Percentiles rank a stretch among this genome's conserved stretches.
Conservation (phyloP, 225 moss, liverwort and hornwort genomes). For the Neckera pumila region DNA sequence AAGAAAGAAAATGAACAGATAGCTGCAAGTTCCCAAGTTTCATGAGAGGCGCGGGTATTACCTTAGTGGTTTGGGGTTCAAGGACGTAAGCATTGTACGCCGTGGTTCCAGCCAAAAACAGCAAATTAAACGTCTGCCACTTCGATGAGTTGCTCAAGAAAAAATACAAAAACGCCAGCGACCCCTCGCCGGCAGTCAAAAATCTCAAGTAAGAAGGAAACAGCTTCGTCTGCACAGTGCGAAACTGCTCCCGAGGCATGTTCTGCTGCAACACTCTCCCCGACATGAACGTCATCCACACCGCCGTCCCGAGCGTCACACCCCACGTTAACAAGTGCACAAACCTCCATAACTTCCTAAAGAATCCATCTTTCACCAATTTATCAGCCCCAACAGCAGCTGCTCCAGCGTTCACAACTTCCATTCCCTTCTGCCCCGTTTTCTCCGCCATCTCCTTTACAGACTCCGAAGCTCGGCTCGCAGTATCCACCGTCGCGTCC, state of each 20-base stretch:
- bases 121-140: constrained; percentile 40
- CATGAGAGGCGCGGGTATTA: neutral
- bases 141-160: constrained; percentile 15
- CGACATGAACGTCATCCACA: constrained; percentile 87
- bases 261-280: constrained; percentile 39
- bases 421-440: neutral
- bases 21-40: neutral
- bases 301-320: constrained; percentile 37
- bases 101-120: constrained; percentile 19
- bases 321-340: constrained; percentile 49
- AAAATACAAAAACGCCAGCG: constrained; percentile 28
- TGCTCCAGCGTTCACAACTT: neutral
- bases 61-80: constrained; percentile 78
- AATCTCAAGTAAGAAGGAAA: constrained; percentile 56
- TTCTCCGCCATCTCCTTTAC: neutral
- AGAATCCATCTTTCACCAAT: constrained; percentile 13
- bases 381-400: constrained; percentile 9
- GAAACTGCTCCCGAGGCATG: constrained; percentile 60
- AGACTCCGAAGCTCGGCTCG: neutral
- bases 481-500: constrained; percentile 8
- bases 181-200: constrained; percentile 22
- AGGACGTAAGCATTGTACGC: constrained; percentile 55
- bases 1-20: too few species aligned
- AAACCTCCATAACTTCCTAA: constrained; percentile 25
- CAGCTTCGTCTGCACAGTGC: constrained; percentile 61